Evolutionary conservation across 352 stramenopile genomes (phyloP), one percentile per base, ranked within the genome.

Genomic region (Achlya hypogyna): DNA sequence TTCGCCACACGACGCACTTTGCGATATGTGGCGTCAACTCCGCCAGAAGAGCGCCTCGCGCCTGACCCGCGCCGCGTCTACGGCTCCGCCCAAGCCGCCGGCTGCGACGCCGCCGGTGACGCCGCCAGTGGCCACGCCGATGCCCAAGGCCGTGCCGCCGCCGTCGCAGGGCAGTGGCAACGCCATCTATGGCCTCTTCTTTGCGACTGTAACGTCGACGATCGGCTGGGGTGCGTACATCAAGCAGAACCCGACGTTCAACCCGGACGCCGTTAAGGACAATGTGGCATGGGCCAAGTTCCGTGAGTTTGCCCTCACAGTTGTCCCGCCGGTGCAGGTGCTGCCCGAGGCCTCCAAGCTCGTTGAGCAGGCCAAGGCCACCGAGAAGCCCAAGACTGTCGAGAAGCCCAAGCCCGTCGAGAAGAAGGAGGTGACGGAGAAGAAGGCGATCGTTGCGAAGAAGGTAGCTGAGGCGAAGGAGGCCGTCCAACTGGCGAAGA

Each of bases 171-270:
- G 31, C 43, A 45, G 47, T 22, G 49, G 62, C 12, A 32, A 45
- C 67, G 20, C 62, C 68, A 47, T 60, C 71, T 28, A 20, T 70
- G 40, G 49, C 70, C 1, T 74, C 75, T 14, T 73, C 76, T 63
- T 62, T 31, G 35, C 49, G 14, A 38, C 63, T 14, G 38, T 93
- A 32, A 81, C 78, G 20, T 69, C 75, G 22, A 79, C 84, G 5
- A 77, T 74, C 2, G 82, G 72, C 25, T 75, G 72, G 10, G 79
- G 78, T 0, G 75, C 88, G 65, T 93, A 91, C 66, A 71, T 91
- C 23, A 84, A 84, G 54, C 75, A 89, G 72, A 88, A 93, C 71
- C 84, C 82, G 35, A 56, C 86, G 43, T 93, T 84, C 79, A 93
- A 93, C 70, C 84, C 84, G 25, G 71, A 77, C 23, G 35, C 72